These are phyloP conservation scores for Cytauxzoon felis DNA, from an alignment of 169 alveolate genomes.

Conservation along the genomic window DNA sequence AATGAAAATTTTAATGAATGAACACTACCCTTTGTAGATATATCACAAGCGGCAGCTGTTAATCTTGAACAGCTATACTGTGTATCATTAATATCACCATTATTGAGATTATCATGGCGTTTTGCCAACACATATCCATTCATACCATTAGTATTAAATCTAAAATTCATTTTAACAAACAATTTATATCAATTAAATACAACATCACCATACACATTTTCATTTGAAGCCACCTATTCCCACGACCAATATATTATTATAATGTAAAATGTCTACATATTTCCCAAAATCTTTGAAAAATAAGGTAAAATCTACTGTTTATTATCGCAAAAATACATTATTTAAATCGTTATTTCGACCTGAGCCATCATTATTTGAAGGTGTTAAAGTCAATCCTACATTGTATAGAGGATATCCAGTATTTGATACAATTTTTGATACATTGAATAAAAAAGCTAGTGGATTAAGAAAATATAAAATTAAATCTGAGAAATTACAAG, in stretches of 20 bases:
- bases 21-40: constrained; percentile 65
- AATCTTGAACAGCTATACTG: constrained; percentile 27
- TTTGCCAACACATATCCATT: not conserved
- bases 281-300: constrained; percentile 60
- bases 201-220: too few species aligned
- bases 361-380: constrained; percentile 32
- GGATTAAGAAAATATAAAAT: constrained; percentile 49
- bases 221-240: too few species aligned
- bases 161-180: too few species aligned
- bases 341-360: constrained; percentile 40
- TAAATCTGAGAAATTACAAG: constrained; percentile 1
- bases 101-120: not conserved
- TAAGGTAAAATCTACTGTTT: constrained; percentile 49
- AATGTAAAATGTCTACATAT: constrained; percentile 45
- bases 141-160: too few species aligned
- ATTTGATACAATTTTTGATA: constrained; percentile 56
- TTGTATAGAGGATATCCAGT: constrained; percentile 57
- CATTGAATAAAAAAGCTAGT: constrained; percentile 59
- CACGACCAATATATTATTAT: too few species aligned
- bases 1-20: constrained; percentile 69
- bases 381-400: constrained; percentile 48
- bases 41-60: constrained; percentile 63
- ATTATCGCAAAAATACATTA: not conserved
- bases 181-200: too few species aligned
- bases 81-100: not conserved